A percentile compares a stretch with the other conserved stretches of the same genome.
phyloP scores from a whole-genome alignment of 2,329 filamentous ascomycete species.

The Pestalotiopsis sp. region DNA sequence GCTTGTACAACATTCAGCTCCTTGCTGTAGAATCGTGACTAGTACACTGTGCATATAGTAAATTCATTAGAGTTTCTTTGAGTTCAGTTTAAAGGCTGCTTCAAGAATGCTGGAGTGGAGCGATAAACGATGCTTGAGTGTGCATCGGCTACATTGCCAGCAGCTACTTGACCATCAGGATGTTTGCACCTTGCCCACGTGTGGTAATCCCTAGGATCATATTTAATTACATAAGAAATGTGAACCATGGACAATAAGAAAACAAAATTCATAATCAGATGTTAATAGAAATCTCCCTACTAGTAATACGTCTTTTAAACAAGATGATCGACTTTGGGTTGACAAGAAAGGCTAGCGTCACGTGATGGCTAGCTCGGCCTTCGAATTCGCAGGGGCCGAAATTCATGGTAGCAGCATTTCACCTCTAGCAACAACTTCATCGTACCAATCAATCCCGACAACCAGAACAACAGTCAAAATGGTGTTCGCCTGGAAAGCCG shows the following conservation, averaged over 20 bases:
- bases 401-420: slow-evolving; percentile 8
- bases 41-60: slow-evolving; percentile 50
- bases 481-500: slow-evolving; percentile 97
- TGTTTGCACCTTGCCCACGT: background rate
- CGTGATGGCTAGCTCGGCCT: slow-evolving; percentile 14
- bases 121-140: background rate
- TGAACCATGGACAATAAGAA: background rate
- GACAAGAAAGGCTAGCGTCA: background rate
- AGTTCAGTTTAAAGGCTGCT: background rate
- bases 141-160: background rate
- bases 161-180: background rate
- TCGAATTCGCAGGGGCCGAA: slow-evolving; percentile 13
- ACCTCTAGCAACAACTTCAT: slow-evolving; percentile 27
- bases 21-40: slow-evolving; percentile 38
- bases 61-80: slow-evolving; percentile 39
- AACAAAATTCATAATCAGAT: background rate
- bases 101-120: background rate
- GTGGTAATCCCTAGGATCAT: background rate
- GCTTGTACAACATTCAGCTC: slow-evolving; percentile 44
- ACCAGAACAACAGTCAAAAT: slow-evolving; percentile 66
- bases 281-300: background rate
- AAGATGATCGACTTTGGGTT: background rate
- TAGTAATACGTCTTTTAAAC: background rate
- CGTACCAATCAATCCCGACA: slow-evolving; percentile 27
- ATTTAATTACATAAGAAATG: background rate